Evolutionary conservation across 2,329 filamentous ascomycete genomes (phyloP).

Genomic region (Aureobasidium subglaciale): DNA sequence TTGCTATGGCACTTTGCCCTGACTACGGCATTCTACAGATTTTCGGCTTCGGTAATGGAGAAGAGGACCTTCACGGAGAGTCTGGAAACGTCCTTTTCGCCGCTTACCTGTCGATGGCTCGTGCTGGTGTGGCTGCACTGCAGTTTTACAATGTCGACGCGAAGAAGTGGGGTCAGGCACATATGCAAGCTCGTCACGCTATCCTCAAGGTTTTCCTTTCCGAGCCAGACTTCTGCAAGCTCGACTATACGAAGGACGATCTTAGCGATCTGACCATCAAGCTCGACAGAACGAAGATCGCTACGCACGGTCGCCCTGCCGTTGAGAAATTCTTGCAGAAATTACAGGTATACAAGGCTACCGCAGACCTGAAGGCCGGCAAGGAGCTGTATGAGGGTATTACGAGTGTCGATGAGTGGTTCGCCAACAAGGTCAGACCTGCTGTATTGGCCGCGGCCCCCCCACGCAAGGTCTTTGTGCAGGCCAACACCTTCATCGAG

Average conservation of each 20-base stretch:
- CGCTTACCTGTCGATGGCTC: constrained; percentile 87
- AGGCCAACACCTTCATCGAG: constrained; percentile 74
- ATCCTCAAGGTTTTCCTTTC: constrained; percentile 80
- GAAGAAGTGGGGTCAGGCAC: constrained; percentile 62
- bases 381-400: constrained; percentile 74
- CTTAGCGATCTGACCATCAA: constrained; percentile 75
- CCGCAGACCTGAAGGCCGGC: constrained; percentile 74
- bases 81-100: constrained; percentile 84
- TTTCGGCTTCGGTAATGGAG: constrained; percentile 82
- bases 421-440: constrained; percentile 70
- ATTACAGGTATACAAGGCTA: constrained; percentile 86
- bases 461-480: constrained; percentile 86
- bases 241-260: constrained; percentile 59
- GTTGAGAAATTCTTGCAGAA: constrained; percentile 85
- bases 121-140: constrained; percentile 78
- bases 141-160: constrained; percentile 94
- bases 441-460: constrained; percentile 71
- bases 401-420: constrained; percentile 79
- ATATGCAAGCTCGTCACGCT: constrained; percentile 80
- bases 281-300: constrained; percentile 79
- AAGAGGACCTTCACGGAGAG: constrained; percentile 61
- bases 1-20: constrained; percentile 84
- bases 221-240: constrained; percentile 76
- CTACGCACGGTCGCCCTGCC: constrained; percentile 72
- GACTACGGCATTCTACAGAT: constrained; percentile 85